A percentile compares a stretch with the other conserved stretches of the same genome.
These are phyloP conservation scores for Coelastrella sp. DNA, from an alignment of 139 green algal species.

Conservation along the genomic window DNA sequence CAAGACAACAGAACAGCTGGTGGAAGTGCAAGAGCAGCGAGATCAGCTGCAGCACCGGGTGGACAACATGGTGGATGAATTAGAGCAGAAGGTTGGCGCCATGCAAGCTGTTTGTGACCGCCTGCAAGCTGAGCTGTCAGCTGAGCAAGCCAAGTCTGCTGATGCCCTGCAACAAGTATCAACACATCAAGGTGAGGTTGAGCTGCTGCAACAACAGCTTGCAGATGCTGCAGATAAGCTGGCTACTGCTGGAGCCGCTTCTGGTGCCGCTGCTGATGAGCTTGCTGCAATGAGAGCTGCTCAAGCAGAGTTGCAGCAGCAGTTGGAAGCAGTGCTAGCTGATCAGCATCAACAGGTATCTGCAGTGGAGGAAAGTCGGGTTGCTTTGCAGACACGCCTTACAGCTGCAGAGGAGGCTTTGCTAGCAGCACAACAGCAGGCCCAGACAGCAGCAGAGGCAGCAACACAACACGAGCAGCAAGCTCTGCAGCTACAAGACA, in stretches of 20 bases:
- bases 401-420: background rate
- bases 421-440: background rate
- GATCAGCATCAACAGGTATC: background rate
- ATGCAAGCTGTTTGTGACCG: background rate
- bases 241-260: background rate
- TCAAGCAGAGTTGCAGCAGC: background rate
- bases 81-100: background rate
- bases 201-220: constrained; percentile 25
- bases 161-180: constrained; percentile 4
- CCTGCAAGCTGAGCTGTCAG: background rate
- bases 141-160: background rate
- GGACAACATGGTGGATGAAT: background rate
- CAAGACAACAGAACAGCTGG: background rate
- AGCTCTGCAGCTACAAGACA: background rate
- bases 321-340: background rate
- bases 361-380: background rate
- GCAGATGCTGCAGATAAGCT: background rate
- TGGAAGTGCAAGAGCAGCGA: background rate
- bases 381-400: background rate
- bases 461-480: background rate
- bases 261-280: background rate
- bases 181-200: no score
- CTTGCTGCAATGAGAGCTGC: background rate
- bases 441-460: background rate
- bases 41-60: background rate